Evolutionary conservation across 2,329 filamentous ascomycete genomes (phyloP), one percentile per base, ranked within the genome.

Genomic region (Xylaria sp.): DNA sequence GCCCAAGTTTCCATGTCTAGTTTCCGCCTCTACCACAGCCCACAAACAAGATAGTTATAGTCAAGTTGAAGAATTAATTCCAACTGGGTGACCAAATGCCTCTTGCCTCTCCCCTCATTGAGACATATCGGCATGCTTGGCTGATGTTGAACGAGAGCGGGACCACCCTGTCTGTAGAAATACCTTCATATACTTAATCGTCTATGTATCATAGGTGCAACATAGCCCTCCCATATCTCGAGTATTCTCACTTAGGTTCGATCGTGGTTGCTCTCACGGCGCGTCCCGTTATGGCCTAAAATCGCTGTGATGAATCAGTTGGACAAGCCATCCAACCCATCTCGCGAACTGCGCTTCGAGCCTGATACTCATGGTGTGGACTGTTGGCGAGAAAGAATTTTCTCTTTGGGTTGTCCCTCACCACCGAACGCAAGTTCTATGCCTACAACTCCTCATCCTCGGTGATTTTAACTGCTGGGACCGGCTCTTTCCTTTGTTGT

Each of bases 401-500:
- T 27, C 42, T 36, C 49, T 56, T 0, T 6, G 22, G 25, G 9
- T 27, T 17, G 17, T 38, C 36, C 11, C 42, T 17, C 31, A 17
- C 6, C 31, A 55, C 20, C 2, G 9, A 44, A n/a, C 15, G 25
- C 17, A 25, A 33, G 29, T 31, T 22, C 31, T 49, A 47, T 20
- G 38, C 47, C 45, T 69, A 78, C n/a, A 78, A 64, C 66, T 76
- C 75, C 42, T 77, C 76, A 13, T 77, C 76, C n/a, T 74, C 70
- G 20, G 72, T 71, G 3, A 73, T 64, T 60, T 74, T 70, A 31
- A 71, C 50, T 45, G 66, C 57, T 5, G 69, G 29, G 13, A 68
- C 38, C 1, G 38, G 38, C 63, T 71, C 67, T 25, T 71, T 71
- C 50, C 67, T 71, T 51, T 73, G 53, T 22, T 74, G 72, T 9